phyloP scores from a whole-genome alignment of 2,329 filamentous ascomycete species.

The Endothia cerciana region DNA sequence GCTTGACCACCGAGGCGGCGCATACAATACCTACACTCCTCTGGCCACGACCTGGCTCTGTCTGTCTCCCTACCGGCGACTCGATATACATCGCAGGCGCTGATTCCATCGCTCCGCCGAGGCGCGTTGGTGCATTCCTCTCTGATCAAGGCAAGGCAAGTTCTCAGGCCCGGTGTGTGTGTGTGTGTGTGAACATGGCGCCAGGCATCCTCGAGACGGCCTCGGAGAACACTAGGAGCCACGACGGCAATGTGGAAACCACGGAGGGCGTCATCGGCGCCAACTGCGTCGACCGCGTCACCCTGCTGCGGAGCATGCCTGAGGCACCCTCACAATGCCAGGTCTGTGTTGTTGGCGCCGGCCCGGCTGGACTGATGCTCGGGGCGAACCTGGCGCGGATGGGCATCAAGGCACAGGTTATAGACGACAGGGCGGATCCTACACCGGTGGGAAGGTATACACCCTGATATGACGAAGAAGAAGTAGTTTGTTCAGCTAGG shows the following conservation, averaged over 20 bases:
- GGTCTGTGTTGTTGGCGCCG: slow-evolving; percentile 55
- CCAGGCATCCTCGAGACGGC: slow-evolving; percentile 26
- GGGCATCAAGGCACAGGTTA: slow-evolving; percentile 58
- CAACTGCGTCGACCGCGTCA: slow-evolving; percentile 49
- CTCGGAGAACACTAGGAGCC: slow-evolving; percentile 27
- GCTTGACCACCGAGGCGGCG: background rate
- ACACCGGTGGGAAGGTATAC: slow-evolving; percentile 49
- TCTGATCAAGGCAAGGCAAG: background rate
- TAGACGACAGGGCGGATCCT: slow-evolving; percentile 61
- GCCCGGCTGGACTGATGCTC: slow-evolving; percentile 55
- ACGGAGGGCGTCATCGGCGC: slow-evolving; percentile 31
- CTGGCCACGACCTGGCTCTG: background rate
- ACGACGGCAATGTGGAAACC: slow-evolving; percentile 28
- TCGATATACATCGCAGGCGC: background rate
- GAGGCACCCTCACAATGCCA: slow-evolving; percentile 50
- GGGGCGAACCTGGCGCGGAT: slow-evolving; percentile 59
- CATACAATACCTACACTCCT: background rate
- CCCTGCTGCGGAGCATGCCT: slow-evolving; percentile 53
- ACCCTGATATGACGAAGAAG: background rate
- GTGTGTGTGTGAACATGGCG: slow-evolving; percentile 17
- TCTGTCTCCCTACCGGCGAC: background rate
- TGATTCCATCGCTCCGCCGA: slow-evolving; percentile 1
- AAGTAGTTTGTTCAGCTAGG: slow-evolving; percentile 7
- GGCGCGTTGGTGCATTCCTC: background rate
- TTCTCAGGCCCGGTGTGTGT: slow-evolving; percentile 10